phyloP scores from a whole-genome alignment of 139 green algal species.

The Edaphochlamys debaryana region DNA sequence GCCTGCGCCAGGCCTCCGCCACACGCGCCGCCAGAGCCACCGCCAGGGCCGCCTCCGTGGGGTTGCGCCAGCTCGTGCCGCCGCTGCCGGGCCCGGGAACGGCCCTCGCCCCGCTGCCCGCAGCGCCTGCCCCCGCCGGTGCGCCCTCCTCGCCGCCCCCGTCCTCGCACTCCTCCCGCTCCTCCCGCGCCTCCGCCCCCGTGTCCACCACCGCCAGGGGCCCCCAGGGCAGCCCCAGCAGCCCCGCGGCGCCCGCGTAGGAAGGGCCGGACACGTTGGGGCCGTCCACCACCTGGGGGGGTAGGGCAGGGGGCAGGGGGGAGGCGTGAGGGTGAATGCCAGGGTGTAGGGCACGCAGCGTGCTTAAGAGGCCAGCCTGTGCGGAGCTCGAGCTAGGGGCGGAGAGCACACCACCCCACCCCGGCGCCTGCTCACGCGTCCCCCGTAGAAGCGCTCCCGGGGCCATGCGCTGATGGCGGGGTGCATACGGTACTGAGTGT shows the following conservation, averaged over 20 bases:
- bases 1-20: background rate
- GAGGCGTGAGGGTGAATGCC: too few relatives aligned
- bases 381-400: too few relatives aligned
- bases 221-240: slow-evolving; percentile 1
- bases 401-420: too few relatives aligned
- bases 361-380: too few relatives aligned
- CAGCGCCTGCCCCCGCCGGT: too few relatives aligned
- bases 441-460: slow-evolving; percentile 72
- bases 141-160: background rate
- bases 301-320: too few relatives aligned
- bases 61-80: background rate
- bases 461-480: slow-evolving; percentile 75
- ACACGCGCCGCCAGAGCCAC: background rate
- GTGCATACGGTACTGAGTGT: slow-evolving; percentile 85
- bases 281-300: slow-evolving; percentile 59
- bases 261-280: slow-evolving; percentile 39
- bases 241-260: slow-evolving; percentile 43
- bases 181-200: background rate
- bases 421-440: slow-evolving; percentile 50
- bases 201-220: background rate
- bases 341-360: too few relatives aligned
- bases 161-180: slow-evolving; percentile 3
- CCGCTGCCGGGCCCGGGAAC: background rate
- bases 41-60: background rate
- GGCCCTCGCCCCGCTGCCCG: too few relatives aligned